Conservation (phyloP, 163 green algal genomes). For the Volvox carteri region DNA sequence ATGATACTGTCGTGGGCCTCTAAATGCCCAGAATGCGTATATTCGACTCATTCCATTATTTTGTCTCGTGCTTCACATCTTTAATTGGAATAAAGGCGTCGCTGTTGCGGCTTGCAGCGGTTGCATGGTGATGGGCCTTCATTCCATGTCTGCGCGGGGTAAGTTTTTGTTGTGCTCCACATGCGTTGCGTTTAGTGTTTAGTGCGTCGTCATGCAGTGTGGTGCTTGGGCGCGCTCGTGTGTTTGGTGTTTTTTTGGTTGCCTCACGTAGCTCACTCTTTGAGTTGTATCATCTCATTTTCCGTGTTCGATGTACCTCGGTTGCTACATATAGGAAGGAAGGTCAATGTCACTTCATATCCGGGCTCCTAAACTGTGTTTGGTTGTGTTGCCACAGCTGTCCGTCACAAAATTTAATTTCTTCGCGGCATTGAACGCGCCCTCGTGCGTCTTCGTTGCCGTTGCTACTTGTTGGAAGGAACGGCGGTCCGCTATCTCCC, state of each 20-base stretch:
- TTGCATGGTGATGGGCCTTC: not conserved
- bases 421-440: not conserved
- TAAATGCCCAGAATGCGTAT: not conserved
- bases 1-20: constrained; percentile 31
- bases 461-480: no score
- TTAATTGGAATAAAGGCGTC: constrained; percentile 31
- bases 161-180: not conserved
- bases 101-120: not conserved
- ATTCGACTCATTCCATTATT: constrained; percentile 50
- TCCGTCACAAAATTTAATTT: constrained; percentile 16
- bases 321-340: constrained; percentile 1
- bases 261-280: not conserved
- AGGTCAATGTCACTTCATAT: not conserved
- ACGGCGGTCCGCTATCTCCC: no score
- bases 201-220: no score
- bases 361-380: not conserved
- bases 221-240: not conserved
- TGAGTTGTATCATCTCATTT: constrained; percentile 14
- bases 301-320: constrained; percentile 14
- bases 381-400: constrained; percentile 14
- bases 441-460: no score
- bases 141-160: constrained; percentile 50
- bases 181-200: no score
- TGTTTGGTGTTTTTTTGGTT: not conserved
- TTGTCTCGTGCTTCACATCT: constrained; percentile 36